Conservation (phyloP, 139 green algal species). For the Trebouxia sp. region DNA sequence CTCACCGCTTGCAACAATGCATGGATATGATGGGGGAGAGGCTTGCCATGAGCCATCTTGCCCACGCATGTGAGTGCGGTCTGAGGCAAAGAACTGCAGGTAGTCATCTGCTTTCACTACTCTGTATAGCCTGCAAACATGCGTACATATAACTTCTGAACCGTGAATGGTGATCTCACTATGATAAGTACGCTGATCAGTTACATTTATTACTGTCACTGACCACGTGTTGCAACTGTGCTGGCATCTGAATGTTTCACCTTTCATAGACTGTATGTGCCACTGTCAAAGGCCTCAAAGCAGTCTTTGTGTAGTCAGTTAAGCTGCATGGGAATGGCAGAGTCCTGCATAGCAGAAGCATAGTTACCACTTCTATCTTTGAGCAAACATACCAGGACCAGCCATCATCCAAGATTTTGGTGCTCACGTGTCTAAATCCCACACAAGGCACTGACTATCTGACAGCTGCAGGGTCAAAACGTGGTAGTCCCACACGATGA, state of each 20-base stretch:
- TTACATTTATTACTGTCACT: too few relatives aligned
- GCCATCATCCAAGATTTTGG: neutral
- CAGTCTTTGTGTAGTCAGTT: neutral
- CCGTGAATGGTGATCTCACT: too few relatives aligned
- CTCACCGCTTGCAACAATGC: conserved; percentile 17
- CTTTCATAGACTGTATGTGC: neutral
- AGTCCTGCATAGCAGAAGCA: neutral
- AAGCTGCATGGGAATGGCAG: conserved; percentile 8
- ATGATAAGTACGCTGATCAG: neutral
- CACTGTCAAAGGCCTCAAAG: neutral
- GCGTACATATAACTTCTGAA: too few relatives aligned
- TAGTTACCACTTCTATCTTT: neutral
- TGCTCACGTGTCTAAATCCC: conserved; percentile 29
- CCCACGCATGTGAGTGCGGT: conserved; percentile 9
- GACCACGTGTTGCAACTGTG: too few relatives aligned
- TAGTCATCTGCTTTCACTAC: neutral
- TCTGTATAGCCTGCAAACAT: neutral
- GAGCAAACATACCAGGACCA: neutral
- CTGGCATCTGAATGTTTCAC: neutral
- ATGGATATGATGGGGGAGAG: neutral
- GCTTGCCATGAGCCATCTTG: conserved; percentile 12
- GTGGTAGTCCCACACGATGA: conserved; percentile 44
- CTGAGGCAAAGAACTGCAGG: conserved; percentile 11
- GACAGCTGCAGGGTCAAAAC: conserved; percentile 30
- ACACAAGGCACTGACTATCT: neutral